A percentile compares a stretch with the other conserved stretches of the same genome.
phyloP scores from a whole-genome alignment of 2,329 filamentous ascomycete species.

The Nemania sp. region DNA sequence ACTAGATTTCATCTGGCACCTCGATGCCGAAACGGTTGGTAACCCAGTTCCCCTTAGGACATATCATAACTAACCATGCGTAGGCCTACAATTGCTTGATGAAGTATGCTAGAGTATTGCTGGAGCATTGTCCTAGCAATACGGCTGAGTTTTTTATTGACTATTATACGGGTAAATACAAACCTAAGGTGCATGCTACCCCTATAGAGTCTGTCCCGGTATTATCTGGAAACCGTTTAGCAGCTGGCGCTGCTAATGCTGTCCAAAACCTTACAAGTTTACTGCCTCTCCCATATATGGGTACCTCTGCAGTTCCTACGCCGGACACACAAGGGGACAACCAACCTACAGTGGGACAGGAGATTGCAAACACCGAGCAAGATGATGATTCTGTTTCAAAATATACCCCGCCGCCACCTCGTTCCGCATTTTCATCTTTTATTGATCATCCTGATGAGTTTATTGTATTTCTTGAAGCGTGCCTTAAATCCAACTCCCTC shows the following conservation, averaged over 20 bases:
- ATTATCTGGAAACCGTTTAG: conserved; percentile 59
- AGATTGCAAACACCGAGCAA: conserved; percentile 63
- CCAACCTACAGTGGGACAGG: conserved; percentile 66
- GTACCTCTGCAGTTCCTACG: conserved; percentile 67
- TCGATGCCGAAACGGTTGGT: conserved; percentile 81
- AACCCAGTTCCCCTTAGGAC: neutral
- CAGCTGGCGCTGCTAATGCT: conserved; percentile 74
- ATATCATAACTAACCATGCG: conserved; percentile 14
- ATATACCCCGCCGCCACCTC: conserved; percentile 84
- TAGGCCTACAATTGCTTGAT: conserved; percentile 89
- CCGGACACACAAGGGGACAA: conserved; percentile 64
- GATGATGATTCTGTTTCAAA: conserved; percentile 61
- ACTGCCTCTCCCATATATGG: conserved; percentile 88
- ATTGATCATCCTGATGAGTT: conserved; percentile 95
- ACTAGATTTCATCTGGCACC: conserved; percentile 88
- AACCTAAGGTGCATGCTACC: conserved; percentile 72
- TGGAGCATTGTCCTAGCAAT: conserved; percentile 85
- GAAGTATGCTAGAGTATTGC: conserved; percentile 92
- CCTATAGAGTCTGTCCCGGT: conserved; percentile 54
- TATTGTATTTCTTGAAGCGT: conserved; percentile 90
- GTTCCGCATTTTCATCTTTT: conserved; percentile 94
- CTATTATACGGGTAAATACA: conserved; percentile 91
- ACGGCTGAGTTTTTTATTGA: conserved; percentile 91
- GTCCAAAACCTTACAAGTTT: conserved; percentile 88
- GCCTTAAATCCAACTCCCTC: conserved; percentile 78